Base-by-base conservation (phyloP, 2,329 filamentous ascomycete species). In the Alternaria viburni region DNA sequence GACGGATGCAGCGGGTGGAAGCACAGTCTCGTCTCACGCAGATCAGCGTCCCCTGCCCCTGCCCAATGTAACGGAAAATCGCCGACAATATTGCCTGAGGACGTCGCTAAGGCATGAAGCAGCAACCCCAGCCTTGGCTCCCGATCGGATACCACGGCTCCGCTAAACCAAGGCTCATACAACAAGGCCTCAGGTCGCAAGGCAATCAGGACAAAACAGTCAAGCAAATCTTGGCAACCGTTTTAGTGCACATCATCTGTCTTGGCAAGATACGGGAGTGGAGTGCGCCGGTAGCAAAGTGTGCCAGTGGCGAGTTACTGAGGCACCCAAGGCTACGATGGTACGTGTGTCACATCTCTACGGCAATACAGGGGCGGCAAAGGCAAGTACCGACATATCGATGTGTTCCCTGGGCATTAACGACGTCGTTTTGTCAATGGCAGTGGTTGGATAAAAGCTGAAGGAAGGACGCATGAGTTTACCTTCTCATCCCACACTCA, bases 201-300 rank as follows among this genome's bases (percentile, higher is more conserved):
- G 60, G 64, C 61, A 41, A 41, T 17, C n/a, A 41, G n/a, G 36
- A 41, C 36, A 65, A 59, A 64, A 59, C 45, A 47, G 49, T 69
- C 70, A 65, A 73, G 72, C 70, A 69, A 61, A 62, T 69, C 72
- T 76, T 76, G 74, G 74, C 74, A 54, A 25, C 45, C 36, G 66
- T 72, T 72, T 71, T 69, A 64, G 64, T 62, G 64, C 54, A 60
- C 64, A 68, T 72, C 59, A 57, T 32, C 50, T 21, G 30, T 58
- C 74, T 76, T 76, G 74, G 75, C 73, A 28, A 51, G 28, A 17
- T 57, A 55, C 71, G 72, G 75, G 67, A 69, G 50, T 23, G 30
- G 52, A 62, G 58, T 36, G 61, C 68, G 64, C 57, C 54, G 68
- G 63, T 62, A 61, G 46, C 61, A 54, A 51, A 47, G 50, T 41